phyloP scores from a whole-genome alignment of 2,329 filamentous ascomycete genomes.

The Claviceps purpurea region DNA sequence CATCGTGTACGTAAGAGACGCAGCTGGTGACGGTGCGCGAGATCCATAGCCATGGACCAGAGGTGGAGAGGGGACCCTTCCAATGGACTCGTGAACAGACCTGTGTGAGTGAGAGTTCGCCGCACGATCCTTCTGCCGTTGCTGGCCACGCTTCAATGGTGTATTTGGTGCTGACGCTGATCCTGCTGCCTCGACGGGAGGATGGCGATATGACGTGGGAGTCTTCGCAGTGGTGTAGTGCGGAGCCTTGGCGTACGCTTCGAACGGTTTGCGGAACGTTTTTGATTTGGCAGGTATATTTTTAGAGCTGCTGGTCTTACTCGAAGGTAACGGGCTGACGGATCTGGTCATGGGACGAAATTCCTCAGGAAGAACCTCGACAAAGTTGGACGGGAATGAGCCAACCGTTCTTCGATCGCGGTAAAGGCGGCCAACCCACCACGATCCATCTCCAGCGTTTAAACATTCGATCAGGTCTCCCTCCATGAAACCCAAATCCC shows the following conservation, averaged over 20 bases:
- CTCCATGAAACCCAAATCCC: slow-evolving; percentile 92
- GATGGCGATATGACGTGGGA: slow-evolving; percentile 40
- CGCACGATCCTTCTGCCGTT: slow-evolving; percentile 10
- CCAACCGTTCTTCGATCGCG: slow-evolving; percentile 85
- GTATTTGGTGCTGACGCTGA: slow-evolving; percentile 7
- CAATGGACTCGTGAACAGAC: slow-evolving; percentile 9
- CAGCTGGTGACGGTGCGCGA: slow-evolving; percentile 18
- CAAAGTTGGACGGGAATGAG: slow-evolving; percentile 94
- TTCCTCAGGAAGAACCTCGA: slow-evolving; percentile 72
- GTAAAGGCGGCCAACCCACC: slow-evolving; percentile 92
- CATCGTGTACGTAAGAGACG: slow-evolving; percentile 11
- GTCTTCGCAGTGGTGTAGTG: slow-evolving; percentile 52
- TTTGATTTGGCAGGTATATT: slow-evolving; percentile 46
- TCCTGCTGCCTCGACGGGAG: slow-evolving; percentile 17
- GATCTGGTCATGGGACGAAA: slow-evolving; percentile 63
- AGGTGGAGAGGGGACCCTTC: slow-evolving; percentile 9
- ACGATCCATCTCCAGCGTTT: slow-evolving; percentile 92
- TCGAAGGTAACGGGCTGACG: slow-evolving; percentile 44
- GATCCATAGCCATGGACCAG: slow-evolving; percentile 17
- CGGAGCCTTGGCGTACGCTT: slow-evolving; percentile 52
- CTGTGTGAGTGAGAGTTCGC: slow-evolving; percentile 16
- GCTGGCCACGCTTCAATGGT: slow-evolving; percentile 7
- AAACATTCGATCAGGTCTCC: slow-evolving; percentile 96
- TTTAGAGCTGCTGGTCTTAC: slow-evolving; percentile 39
- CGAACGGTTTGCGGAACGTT: slow-evolving; percentile 53